A percentile compares a stretch with the other conserved stretches of the same genome.
phyloP scores from a whole-genome alignment of 2,329 filamentous ascomycete species.

The Exophiala aquamarina region DNA sequence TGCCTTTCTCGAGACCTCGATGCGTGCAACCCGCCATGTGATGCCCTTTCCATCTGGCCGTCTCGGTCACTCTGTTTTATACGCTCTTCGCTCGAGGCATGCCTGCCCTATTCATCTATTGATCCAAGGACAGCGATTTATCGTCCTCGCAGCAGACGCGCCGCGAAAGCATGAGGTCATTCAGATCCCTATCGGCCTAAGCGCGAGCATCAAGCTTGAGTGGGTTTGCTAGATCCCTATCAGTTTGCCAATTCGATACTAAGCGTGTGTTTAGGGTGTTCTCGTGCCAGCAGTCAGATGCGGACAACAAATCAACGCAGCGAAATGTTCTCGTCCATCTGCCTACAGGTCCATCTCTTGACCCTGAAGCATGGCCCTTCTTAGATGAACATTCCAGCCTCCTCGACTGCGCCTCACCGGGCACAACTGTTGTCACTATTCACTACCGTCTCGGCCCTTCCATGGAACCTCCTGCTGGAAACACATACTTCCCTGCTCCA shows the following conservation, averaged over 20 bases:
- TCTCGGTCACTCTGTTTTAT: neutral
- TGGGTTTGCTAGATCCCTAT: constrained; percentile 1
- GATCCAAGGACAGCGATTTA: neutral
- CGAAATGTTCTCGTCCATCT: constrained; percentile 39
- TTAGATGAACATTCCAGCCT: constrained; percentile 16
- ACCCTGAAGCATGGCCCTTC: constrained; percentile 6
- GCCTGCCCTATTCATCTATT: neutral
- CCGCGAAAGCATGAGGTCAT: constrained; percentile 7
- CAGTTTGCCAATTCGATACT: neutral
- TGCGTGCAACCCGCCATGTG: constrained; percentile 3
- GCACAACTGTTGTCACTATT: constrained; percentile 39
- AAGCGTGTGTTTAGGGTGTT: neutral
- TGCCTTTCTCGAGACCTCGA: too few species aligned
- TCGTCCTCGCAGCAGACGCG: too few species aligned
- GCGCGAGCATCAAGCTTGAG: constrained; percentile 15
- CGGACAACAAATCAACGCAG: neutral
- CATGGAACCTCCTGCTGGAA: too few species aligned
- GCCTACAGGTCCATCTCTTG: constrained; percentile 35
- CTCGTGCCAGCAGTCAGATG: neutral
- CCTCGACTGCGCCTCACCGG: constrained; percentile 33
- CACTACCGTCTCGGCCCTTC: constrained; percentile 42
- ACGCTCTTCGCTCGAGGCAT: too few species aligned
- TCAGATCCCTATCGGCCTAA: constrained; percentile 14
- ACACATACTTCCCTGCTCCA: constrained; percentile 27
- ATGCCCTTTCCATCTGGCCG: constrained; percentile 4